Percentiles rank a stretch among this genome's conserved stretches.
phyloP scores from a whole-genome alignment of 441 rosid genomes.

The Populus hybrid region DNA sequence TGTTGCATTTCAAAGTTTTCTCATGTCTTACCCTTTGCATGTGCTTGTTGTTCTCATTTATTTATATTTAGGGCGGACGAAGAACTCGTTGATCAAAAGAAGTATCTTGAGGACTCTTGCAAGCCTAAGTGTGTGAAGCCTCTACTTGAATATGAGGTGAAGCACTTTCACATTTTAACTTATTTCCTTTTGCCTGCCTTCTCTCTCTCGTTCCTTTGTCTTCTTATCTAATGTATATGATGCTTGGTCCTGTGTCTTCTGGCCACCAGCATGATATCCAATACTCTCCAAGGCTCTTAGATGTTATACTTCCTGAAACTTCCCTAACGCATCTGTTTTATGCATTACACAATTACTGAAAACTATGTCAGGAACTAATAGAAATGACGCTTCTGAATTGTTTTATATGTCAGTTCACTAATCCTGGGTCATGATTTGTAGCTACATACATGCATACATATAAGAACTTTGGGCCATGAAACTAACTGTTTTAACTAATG shows the following conservation, averaged over 20 bases:
- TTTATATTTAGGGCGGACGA: conserved; percentile 49
- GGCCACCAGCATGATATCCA: not conserved
- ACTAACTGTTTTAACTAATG: not conserved
- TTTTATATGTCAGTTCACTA: not conserved
- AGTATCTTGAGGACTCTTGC: conserved; percentile 53
- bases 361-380: not conserved
- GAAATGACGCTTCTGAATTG: not conserved
- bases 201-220: not conserved
- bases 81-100: conserved; percentile 53
- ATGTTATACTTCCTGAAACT: not conserved
- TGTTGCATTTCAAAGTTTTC: not conserved
- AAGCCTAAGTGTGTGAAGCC: conserved; percentile 60
- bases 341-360: not conserved
- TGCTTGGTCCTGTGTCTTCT: not conserved
- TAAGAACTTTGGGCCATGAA: not conserved
- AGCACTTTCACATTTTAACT: not conserved
- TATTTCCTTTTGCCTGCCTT: not conserved
- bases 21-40: not conserved
- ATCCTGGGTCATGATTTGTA: not conserved
- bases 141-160: conserved; percentile 51
- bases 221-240: not conserved
- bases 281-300: not conserved
- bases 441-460: not conserved
- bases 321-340: not conserved
- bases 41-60: not conserved